Base-by-base conservation (phyloP, 2,329 filamentous ascomycete genomes). In the Botryotinia globosa region DNA sequence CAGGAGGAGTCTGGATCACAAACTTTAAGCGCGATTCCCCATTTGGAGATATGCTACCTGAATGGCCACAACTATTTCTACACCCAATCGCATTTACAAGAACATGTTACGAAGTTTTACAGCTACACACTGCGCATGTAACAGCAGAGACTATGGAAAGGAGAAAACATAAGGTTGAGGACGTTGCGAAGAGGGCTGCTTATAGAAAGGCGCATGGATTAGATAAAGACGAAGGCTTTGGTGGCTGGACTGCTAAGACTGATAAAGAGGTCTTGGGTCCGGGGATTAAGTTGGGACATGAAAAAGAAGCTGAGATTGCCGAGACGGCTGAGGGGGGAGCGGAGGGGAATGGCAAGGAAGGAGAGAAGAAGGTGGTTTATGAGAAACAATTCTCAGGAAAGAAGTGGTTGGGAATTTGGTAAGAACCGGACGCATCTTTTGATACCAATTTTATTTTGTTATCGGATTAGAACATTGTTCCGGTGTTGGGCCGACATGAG, bases 321-420 rank as follows among this genome's bases (percentile, higher is more conserved):
- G 73, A 67, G n/a, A 59, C 56, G 16, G 34, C 68, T 32, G 71
- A 56, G 29, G 72, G 45, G 34, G 62, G 51, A 4, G 51, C 51
- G 14, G 74, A 64, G 39, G 62, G 16, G 1, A 69, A 54, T 22
- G 61, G 72, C n/a, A 71, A 71, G 74, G 74, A 80, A 82, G 56
- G 81, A 81, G 48, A 72, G 74, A 81, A 82, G 51, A 81, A 81
- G 44, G 79, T 80, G 68, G 80, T 82, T 65, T 67, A 72, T 45
- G 72, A 81, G 75, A 83, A 83, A 80, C 88, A 85, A 83, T 82
- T 74, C 76, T 85, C 86, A 73, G 84, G 89, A 72, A 94, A 94
- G 88, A 94, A 93, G 85, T 94, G 92, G 89, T 84, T 96, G 78
- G 94, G 94, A 22, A 91, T 97, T 79, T 97, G 94, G 87, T 94